phyloP scores from a whole-genome alignment of 2,329 filamentous ascomycete genomes.

The Colletotrichum sp. region DNA sequence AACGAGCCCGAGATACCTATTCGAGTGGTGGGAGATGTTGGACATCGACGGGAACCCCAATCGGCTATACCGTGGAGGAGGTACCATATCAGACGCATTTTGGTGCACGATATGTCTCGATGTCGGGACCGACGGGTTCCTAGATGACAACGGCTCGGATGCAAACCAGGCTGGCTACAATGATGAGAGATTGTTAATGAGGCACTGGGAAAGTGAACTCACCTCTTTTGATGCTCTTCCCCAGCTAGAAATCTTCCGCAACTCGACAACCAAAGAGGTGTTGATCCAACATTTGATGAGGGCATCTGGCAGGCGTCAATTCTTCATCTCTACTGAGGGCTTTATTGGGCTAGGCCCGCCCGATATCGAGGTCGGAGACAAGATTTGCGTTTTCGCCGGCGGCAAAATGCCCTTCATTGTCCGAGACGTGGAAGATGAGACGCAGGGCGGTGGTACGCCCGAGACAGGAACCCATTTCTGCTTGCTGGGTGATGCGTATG shows the following conservation, averaged over 20 bases:
- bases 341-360: neutral
- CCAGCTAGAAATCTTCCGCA: neutral
- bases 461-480: neutral
- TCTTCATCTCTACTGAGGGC: neutral
- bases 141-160: neutral
- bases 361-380: neutral
- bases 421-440: neutral
- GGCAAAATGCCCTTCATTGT: neutral
- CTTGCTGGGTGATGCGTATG: neutral
- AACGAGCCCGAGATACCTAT: accelerated
- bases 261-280: neutral
- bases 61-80: neutral
- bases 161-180: neutral
- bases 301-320: neutral
- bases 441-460: neutral
- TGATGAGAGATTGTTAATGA: accelerated
- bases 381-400: neutral
- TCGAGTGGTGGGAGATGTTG: neutral
- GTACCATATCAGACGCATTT: neutral
- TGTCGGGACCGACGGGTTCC: neutral
- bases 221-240: neutral
- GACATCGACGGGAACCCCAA: neutral
- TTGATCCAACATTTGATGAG: neutral
- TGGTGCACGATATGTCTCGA: neutral
- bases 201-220: neutral